Conservation (phyloP, 108 stramenopile species). For the Cyclotella sp. region DNA sequence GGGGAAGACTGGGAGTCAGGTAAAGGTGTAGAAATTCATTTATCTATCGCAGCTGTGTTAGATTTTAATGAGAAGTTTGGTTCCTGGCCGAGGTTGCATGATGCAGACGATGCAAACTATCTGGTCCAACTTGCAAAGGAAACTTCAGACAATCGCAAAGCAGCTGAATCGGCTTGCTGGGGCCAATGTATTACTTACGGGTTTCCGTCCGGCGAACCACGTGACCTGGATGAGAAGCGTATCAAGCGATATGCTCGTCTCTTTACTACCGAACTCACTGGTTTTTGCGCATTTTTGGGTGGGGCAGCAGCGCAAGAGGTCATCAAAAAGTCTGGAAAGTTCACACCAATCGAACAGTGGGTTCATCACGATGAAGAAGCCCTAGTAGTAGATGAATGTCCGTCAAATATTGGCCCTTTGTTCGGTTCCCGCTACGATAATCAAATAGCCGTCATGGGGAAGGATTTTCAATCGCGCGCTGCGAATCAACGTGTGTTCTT, state of each 20-base stretch:
- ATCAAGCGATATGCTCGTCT: conserved; percentile 61
- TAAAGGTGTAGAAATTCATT: conserved; percentile 62
- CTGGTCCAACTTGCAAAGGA: conserved; percentile 36
- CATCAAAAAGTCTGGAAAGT: conserved; percentile 87
- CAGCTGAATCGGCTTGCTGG: conserved; percentile 50
- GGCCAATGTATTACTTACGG: conserved; percentile 53
- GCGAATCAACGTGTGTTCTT: conserved; percentile 76
- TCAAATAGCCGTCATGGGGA: conserved; percentile 77
- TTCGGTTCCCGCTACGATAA: conserved; percentile 76
- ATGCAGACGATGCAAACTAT: conserved; percentile 42
- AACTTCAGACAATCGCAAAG: conserved; percentile 35
- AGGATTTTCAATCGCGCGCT: conserved; percentile 65
- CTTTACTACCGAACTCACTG: conserved; percentile 68
- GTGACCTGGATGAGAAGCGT: conserved; percentile 63
- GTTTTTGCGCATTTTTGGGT: conserved; percentile 82
- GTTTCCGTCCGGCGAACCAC: conserved; percentile 60
- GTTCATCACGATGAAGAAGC: conserved; percentile 58
- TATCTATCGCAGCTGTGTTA: conserved; percentile 48
- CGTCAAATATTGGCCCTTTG: conserved; percentile 50
- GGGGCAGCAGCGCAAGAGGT: conserved; percentile 91
- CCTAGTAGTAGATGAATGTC: conserved; percentile 64
- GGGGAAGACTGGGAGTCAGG: conserved; percentile 67
- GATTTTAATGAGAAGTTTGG: conserved; percentile 46
- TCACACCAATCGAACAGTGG: conserved; percentile 78
- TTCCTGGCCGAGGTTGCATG: conserved; percentile 53